A percentile compares a stretch with the other conserved stretches of the same genome.
phyloP scores from a whole-genome alignment of 2,329 filamentous ascomycete species.

The Stagonosporopsis rhizophila region DNA sequence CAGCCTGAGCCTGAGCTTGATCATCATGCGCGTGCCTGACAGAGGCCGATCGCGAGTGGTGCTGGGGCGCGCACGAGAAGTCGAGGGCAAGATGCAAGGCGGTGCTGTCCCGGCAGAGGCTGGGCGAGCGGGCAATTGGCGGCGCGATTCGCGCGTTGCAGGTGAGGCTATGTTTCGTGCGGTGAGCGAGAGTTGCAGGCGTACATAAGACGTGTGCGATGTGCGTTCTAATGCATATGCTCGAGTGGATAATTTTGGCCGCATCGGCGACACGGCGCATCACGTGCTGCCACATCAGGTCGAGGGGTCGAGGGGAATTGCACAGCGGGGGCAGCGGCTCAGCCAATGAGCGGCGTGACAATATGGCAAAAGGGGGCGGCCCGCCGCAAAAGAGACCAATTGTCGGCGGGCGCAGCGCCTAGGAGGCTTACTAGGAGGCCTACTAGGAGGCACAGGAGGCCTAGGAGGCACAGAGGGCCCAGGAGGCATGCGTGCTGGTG shows the following conservation, averaged over 20 bases:
- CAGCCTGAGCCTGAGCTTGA: constrained; percentile 32
- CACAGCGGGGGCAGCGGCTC: constrained; percentile 17
- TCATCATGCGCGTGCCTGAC: constrained; percentile 17
- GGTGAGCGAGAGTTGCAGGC: constrained; percentile 28
- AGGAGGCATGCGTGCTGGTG: constrained; percentile 6
- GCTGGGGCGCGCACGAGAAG: not conserved
- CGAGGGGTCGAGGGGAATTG: constrained; percentile 9
- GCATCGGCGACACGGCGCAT: constrained; percentile 27
- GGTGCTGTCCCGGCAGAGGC: not conserved
- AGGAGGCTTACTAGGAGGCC: no score
- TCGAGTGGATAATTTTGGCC: constrained; percentile 20
- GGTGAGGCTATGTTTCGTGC: constrained; percentile 21
- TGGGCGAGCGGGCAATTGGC: constrained; percentile 10
- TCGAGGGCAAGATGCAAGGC: constrained; percentile 8
- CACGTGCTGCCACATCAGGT: constrained; percentile 27
- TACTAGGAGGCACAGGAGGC: no score
- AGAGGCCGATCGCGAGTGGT: constrained; percentile 6
- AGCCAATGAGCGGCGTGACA: constrained; percentile 25
- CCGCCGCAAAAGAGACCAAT: constrained; percentile 29
- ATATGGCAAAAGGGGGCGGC: constrained; percentile 38
- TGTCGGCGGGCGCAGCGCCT: constrained; percentile 7
- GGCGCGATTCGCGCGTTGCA: constrained; percentile 7
- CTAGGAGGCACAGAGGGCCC: no score
- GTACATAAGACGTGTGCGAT: constrained; percentile 34
- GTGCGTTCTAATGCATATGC: constrained; percentile 34